These are phyloP conservation scores for Rhinocladiella similis DNA, from an alignment of 2,329 filamentous ascomycete genomes.

Conservation along the genomic window DNA sequence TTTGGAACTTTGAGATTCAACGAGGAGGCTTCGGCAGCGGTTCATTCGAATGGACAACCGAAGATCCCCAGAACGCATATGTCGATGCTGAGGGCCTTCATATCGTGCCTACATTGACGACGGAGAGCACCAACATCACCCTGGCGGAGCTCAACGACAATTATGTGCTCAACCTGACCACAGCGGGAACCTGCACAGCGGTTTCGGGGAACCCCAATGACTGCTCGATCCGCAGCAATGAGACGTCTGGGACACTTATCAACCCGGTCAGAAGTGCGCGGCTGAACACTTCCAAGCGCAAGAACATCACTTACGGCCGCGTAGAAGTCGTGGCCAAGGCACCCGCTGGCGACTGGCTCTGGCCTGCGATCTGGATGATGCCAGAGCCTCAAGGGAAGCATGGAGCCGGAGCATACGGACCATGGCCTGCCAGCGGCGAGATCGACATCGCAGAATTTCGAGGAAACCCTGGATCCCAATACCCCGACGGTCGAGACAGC, in stretches of 20 bases:
- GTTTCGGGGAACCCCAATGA: not conserved
- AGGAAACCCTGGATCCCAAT: constrained; percentile 46
- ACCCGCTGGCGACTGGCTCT: constrained; percentile 57
- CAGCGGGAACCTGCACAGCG: not conserved
- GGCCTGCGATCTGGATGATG: constrained; percentile 56
- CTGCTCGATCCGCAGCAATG: constrained; percentile 2
- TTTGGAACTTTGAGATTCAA: constrained; percentile 54
- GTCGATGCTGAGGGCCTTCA: constrained; percentile 51
- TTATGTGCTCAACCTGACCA: constrained; percentile 1
- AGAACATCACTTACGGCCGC: constrained; percentile 50
- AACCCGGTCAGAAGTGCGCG: constrained; percentile 53
- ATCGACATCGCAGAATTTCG: constrained; percentile 55
- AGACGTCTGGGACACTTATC: constrained; percentile 40
- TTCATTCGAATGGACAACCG: constrained; percentile 58
- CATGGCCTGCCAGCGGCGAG: constrained; percentile 54
- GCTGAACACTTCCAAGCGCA: constrained; percentile 50
- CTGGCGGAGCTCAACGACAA: not conserved
- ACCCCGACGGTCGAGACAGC: constrained; percentile 44
- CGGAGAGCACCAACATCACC: constrained; percentile 33
- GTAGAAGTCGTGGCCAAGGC: constrained; percentile 58
- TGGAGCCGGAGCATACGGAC: constrained; percentile 45
- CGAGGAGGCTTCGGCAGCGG: constrained; percentile 49
- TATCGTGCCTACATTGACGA: constrained; percentile 55
- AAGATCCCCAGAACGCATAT: constrained; percentile 50
- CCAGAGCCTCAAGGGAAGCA: constrained; percentile 35